Base-by-base conservation (phyloP, 345 rosid species). In the Ailanthus altissimus region DNA sequence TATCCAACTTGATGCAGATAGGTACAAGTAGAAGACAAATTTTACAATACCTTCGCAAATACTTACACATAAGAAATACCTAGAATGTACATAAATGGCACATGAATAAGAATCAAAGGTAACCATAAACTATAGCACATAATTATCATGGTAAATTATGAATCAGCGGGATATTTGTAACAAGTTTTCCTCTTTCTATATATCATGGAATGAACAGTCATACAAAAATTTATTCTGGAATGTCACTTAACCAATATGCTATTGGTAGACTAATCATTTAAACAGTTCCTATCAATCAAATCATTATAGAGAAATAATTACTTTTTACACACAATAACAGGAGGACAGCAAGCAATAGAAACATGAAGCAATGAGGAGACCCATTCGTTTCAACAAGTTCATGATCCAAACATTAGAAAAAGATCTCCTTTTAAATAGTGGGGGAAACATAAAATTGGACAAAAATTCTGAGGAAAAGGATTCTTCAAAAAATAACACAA, bases 1-100 rank as follows among this genome's bases (percentile, higher is more conserved):
- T 66, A 36, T 58, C 49, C 54, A 54, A 46, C 65, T 42, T 60
- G 60, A 64, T 38, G 72, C 57, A 15, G 77, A 80, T 42, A 12
- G 8, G 76, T 77, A 23, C 71, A 60, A 71, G 67, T 23, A 80
- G 50, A 79, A 54, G 47, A 76, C 45, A 50, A 82, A 51, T 60
- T 66, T 72, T 26, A 73, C 62, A 72, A 67, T 69, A 77, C 79
- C 83, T 67, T 26, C 21, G 67, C n/a, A 75, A 69, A 51, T 49
- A 51, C 75, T 75, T 40, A 65, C 43, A 72, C 54, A 51, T 51
- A 72, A 73, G 38, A 54, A 60, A 71, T 77, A 74, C 66, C 76
- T 70, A 68, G 64, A 49, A 72, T 73, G 68, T 42, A 56, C 10
- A 43, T 59, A 51, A 57, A 69, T 16, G 45, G 59, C 60, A 74